Base-by-base conservation (phyloP, 805 yeast genomes). In the Wickerhamomyces bovis region DNA sequence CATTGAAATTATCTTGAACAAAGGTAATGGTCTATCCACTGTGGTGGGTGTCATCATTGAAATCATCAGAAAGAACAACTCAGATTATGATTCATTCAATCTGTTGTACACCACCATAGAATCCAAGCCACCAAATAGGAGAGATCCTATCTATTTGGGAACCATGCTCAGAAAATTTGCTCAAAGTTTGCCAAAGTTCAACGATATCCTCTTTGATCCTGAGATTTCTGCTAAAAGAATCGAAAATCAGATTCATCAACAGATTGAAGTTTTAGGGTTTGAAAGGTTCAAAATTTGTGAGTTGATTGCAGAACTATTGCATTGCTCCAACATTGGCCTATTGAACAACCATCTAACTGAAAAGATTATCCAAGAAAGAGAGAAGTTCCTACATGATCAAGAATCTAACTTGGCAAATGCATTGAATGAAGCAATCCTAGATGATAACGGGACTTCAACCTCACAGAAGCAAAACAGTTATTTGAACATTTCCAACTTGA, bases 1-100 rank as follows among this genome's bases (percentile, higher is more conserved):
- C 53, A 80, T 92, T 19, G 66, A 78, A 31, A 81, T 86, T 47
- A 90, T 94, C 74, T 71, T 89, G 47, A 47, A 57, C 7, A 62
- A 72, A 53, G 95, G 96, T 21, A 80, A 83, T 44, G 96, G 97
- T 0, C 71, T 94, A 44, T 84, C 90, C 35, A 88, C 89, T 48
- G 90, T 95, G 44, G 97, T 94, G 11, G 90, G 97, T 6, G 86
- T 94, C 19, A 80, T 94, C 13, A 92, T 94, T 52, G 99, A 94
- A 64, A 76, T 94, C 39, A 94, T 94, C 49, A 77, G 99, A 57
- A 94, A 94, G 61, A 94, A 94, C 62, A 94, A 94, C 62, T 88
- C 97, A 0, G 99, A 94, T 65, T 94, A 92, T 66, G 99, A 94
- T 64, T 75, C 81, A 31, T 81, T 86, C 36, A 88, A 94, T 54